A percentile compares a stretch with the other conserved stretches of the same genome.
phyloP scores from a whole-genome alignment of 2,329 filamentous ascomycete genomes.

The Talaromyces sp. region DNA sequence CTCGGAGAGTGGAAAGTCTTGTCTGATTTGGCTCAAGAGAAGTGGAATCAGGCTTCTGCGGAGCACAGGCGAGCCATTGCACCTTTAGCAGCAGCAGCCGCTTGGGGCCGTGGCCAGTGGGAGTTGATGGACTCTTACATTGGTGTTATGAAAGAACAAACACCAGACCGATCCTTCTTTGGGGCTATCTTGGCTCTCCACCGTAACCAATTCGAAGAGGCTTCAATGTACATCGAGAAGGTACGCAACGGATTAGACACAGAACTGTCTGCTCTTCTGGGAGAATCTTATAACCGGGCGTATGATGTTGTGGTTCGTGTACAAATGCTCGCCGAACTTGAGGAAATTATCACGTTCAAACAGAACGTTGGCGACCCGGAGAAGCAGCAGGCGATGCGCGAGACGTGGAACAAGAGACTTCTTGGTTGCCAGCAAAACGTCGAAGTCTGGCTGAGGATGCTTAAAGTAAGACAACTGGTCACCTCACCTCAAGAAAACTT shows the following conservation, averaged over 20 bases:
- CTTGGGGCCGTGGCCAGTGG: constrained; percentile 96
- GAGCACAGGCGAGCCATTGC: constrained; percentile 90
- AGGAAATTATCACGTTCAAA: constrained; percentile 98
- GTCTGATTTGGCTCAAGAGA: constrained; percentile 81
- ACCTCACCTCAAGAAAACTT: constrained; percentile 89
- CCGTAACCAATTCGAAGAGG: constrained; percentile 90
- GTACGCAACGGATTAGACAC: constrained; percentile 91
- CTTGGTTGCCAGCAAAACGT: constrained; percentile 95
- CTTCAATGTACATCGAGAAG: constrained; percentile 81
- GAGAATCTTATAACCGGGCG: constrained; percentile 94
- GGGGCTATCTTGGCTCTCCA: constrained; percentile 93
- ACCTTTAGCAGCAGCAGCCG: constrained; percentile 86
- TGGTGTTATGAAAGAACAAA: constrained; percentile 87
- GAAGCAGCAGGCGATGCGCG: constrained; percentile 84
- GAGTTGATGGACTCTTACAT: constrained; percentile 98
- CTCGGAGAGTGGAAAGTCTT: constrained; percentile 96
- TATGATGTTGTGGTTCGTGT: constrained; percentile 98
- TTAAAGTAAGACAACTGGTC: constrained; percentile 87
- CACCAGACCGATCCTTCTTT: constrained; percentile 94
- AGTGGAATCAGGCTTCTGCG: constrained; percentile 82
- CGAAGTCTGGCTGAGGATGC: constrained; percentile 97
- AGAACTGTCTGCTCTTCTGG: constrained; percentile 91
- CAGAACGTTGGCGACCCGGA: constrained; percentile 73
- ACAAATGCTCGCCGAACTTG: constrained; percentile 97
- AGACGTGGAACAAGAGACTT: constrained; percentile 92